Conservation (phyloP, 495 filamentous ascomycete species). For the Antarctomyces pellizariae region DNA sequence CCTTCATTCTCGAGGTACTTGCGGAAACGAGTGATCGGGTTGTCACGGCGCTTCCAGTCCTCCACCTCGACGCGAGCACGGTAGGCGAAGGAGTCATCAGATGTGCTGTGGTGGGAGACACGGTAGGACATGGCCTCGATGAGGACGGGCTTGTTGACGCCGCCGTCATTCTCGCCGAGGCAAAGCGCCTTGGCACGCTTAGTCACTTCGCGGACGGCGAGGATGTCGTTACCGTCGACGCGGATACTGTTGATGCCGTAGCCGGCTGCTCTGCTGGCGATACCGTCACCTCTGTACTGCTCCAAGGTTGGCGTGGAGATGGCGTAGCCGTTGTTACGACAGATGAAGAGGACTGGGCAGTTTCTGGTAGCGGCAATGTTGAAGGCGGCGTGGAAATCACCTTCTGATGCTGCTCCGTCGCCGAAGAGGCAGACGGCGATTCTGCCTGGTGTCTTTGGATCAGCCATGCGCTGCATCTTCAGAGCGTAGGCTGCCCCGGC, state of each 20-base stretch:
- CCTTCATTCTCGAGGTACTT: constrained; percentile 76
- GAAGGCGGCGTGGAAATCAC: constrained; percentile 90
- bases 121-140: constrained; percentile 97
- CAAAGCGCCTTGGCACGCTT: constrained; percentile 56
- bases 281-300: constrained; percentile 92
- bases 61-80: constrained; percentile 86
- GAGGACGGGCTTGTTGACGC: constrained; percentile 28
- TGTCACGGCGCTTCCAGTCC: constrained; percentile 92
- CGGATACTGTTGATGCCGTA: constrained; percentile 96
- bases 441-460: constrained; percentile 38
- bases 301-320: constrained; percentile 89
- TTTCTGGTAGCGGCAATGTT: constrained; percentile 90
- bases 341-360: constrained; percentile 83
- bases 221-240: constrained; percentile 93
- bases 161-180: constrained; percentile 37
- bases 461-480: constrained; percentile 58
- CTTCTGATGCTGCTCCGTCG: constrained; percentile 92
- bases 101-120: constrained; percentile 89
- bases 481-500: constrained; percentile 84
- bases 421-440: constrained; percentile 86
- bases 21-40: constrained; percentile 71
- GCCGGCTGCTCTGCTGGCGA: constrained; percentile 80
- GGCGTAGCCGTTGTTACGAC: constrained; percentile 92
- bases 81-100: constrained; percentile 94
- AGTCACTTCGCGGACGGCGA: constrained; percentile 73